Conservation (phyloP, 2,329 filamentous ascomycete genomes). For the Fusarium annulatum region DNA sequence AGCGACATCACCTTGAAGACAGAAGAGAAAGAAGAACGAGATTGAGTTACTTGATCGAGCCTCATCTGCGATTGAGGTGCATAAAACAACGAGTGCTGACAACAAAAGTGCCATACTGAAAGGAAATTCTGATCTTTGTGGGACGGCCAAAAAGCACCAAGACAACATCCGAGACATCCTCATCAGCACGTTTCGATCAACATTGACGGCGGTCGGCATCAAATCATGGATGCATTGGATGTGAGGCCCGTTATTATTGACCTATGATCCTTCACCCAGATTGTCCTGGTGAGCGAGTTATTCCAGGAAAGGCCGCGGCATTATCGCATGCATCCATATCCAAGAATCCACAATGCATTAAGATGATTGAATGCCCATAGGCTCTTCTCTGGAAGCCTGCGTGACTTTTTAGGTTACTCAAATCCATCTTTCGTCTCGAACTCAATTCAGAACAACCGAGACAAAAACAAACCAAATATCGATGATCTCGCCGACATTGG, state of each 20-base stretch:
- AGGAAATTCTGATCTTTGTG: not conserved
- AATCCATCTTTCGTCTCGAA: not conserved
- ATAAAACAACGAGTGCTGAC: not conserved
- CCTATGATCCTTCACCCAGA: not conserved
- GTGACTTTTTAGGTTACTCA: not conserved
- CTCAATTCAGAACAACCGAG: not conserved
- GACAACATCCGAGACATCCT: conserved; percentile 16
- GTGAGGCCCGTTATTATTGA: conserved; percentile 12
- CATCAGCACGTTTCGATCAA: not conserved
- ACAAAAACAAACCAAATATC: not conserved
- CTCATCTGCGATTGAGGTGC: conserved; percentile 19
- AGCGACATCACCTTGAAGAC: conserved; percentile 11
- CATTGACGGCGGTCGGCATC: not conserved
- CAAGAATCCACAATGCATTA: not conserved
- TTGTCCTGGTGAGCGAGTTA: not conserved
- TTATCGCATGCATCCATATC: not conserved
- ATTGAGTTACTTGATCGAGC: conserved; percentile 14
- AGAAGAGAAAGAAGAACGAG: not conserved
- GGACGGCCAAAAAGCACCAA: conserved; percentile 17
- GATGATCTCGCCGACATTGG: conserved; percentile 5
- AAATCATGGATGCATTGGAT: not conserved
- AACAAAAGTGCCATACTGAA: conserved; percentile 15
- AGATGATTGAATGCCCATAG: not conserved
- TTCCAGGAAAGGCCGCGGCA: not conserved
- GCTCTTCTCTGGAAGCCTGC: not conserved